phyloP scores from a whole-genome alignment of 805 yeast genomes.

The Wickerhamomyces sydowiorum region DNA sequence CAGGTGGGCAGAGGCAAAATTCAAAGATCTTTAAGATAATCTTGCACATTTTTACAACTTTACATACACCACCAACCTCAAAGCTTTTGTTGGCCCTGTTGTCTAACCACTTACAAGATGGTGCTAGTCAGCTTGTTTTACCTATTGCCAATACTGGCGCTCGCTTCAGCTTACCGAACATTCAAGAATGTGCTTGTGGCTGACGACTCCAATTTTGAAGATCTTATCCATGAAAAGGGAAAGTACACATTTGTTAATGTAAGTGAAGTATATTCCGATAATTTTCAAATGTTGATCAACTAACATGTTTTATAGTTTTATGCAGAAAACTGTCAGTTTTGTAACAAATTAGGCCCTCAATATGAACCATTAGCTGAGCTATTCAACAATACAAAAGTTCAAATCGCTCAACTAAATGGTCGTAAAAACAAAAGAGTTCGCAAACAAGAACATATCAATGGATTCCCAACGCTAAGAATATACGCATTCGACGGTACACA shows the following conservation, averaged over 20 bases:
- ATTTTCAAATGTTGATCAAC: background rate
- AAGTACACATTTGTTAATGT: conserved; percentile 18
- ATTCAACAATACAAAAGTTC: conserved; percentile 32
- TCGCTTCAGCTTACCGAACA: conserved; percentile 9
- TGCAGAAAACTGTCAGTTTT: conserved; percentile 39
- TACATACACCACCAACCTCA: background rate
- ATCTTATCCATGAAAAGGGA: conserved; percentile 12
- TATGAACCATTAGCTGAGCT: conserved; percentile 38
- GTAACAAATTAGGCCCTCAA: conserved; percentile 40
- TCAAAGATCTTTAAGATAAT: background rate
- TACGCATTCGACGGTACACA: conserved; percentile 36
- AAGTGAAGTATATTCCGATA: background rate
- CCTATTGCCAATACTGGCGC: too few species aligned
- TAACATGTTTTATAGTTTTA: conserved; percentile 23
- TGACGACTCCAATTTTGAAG: conserved; percentile 16
- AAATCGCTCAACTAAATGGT: conserved; percentile 31
- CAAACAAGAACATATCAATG: conserved; percentile 32
- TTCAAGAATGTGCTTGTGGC: conserved; percentile 19
- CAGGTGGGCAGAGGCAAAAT: too few species aligned
- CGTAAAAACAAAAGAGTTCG: conserved; percentile 29
- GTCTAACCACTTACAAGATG: background rate
- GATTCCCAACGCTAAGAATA: conserved; percentile 45
- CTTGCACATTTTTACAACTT: background rate
- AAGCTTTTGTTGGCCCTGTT: background rate
- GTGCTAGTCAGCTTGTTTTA: too few species aligned